Evolutionary conservation across 2,329 filamentous ascomycete species (phyloP), one percentile per base, ranked within the genome.

Genomic region (Colletotrichum tropicale): DNA sequence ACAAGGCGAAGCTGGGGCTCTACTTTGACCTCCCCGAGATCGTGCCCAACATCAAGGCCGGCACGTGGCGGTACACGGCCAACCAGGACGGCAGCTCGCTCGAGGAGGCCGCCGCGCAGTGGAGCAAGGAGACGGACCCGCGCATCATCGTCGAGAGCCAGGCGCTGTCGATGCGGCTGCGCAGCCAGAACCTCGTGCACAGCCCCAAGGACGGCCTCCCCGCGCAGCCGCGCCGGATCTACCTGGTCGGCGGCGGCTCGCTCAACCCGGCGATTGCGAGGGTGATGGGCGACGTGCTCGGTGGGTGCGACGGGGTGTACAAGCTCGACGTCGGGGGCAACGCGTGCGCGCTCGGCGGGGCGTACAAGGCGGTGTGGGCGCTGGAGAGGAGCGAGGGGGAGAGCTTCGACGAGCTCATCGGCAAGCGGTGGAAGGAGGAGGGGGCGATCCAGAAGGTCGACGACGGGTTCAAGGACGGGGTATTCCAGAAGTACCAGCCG

Each of bases 11-110:
- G 83, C 87, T 98, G 34, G 97, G 95, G 1, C 91, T 98, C n/a
- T 98, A 96, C 89, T 99, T 98, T 85, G 95, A 95, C 18, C 93
- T 97, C 3, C 96, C 95, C 3, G 97, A 99, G 86, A 98, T 98
- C 82, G 96, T 99, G 6, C 97, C 97, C 66, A 98, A 98, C 83
- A 91, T 98, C 75, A 92, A 89, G 70, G 91, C 94, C 1, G 96
- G 97, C 66, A 96, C 94, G 62, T 98, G 95, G 94, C 93, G 96
- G 64, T 98, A 94, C 87, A 91, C 90, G 24, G 90, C 89, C 74
- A 83, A 88, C 70, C 81, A 83, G 3, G 84, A 91, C 18, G 88
- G 91, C 79, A 91, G 86, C 38, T 86, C 92, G 2, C 79, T 79
- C 10, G 81, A 86, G 73, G 82, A 84, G 78, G 56, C 79, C 12